Evolutionary conservation across 148 eudicot species (phyloP).

Genomic region (Hydrangea macrophylla): DNA sequence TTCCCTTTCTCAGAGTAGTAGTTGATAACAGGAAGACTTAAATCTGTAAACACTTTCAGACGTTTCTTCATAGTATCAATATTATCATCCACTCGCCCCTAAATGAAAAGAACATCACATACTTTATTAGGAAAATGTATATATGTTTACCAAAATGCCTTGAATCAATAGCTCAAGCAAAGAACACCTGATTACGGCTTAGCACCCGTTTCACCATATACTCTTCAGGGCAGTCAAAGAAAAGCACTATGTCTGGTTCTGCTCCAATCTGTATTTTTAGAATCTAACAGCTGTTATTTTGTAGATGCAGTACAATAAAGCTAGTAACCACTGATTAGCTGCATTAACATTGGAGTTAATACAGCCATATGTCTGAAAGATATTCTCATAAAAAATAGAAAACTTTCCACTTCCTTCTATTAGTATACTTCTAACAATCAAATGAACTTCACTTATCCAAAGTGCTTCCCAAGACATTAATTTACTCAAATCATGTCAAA

Average conservation of each 20-base stretch:
- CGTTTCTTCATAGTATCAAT: constrained; percentile 74
- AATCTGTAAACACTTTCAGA: constrained; percentile 63
- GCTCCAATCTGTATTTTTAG: constrained; percentile 61
- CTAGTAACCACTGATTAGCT: neutral
- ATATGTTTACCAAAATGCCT: neutral
- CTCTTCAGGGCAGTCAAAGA: constrained; percentile 91
- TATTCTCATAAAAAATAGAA: neutral
- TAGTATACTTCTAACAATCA: neutral
- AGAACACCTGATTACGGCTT: constrained; percentile 74
- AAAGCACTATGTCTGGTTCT: constrained; percentile 83
- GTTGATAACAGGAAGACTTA: constrained; percentile 76
- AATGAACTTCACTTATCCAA: neutral
- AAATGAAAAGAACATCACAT: constrained; percentile 19
- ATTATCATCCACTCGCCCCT: constrained; percentile 95
- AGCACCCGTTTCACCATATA: constrained; percentile 86
- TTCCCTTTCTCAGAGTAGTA: constrained; percentile 73
- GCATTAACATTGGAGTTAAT: neutral
- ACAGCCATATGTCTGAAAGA: neutral
- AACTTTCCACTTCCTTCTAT: neutral
- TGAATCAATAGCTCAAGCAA: neutral
- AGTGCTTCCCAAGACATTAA: neutral
- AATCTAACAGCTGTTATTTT: neutral
- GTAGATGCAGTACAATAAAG: constrained; percentile 4
- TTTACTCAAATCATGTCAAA: no score
- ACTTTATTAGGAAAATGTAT: neutral